These are phyloP conservation scores for Phlyctochytrium bullatum DNA, from an alignment of 192 early-diverging fungal genomes.

Conservation along the genomic window DNA sequence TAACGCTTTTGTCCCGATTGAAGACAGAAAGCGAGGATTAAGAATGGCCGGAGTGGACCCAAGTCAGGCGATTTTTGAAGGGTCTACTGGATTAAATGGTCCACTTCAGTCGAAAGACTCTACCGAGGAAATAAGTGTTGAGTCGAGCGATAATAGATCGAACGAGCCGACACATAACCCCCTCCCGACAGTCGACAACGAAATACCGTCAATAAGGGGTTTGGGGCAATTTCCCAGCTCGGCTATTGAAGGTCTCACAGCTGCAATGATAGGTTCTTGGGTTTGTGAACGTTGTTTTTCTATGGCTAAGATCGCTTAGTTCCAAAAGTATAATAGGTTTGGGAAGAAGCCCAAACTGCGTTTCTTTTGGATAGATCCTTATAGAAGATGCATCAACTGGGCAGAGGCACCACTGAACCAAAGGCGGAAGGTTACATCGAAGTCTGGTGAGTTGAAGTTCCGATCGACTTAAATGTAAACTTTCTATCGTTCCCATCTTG, in stretches of 20 bases:
- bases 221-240: neutral
- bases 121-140: too few species aligned
- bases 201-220: neutral
- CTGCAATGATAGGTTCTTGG: conserved; percentile 39
- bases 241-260: conserved; percentile 27
- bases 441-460: conserved; percentile 30
- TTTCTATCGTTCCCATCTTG: neutral
- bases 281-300: conserved; percentile 6
- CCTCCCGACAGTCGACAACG: neutral
- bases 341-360: conserved; percentile 40
- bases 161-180: too few species aligned
- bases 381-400: conserved; percentile 36
- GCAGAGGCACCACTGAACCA: conserved; percentile 35
- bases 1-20: too few species aligned
- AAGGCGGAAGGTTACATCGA: conserved; percentile 31
- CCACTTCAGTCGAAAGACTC: too few species aligned
- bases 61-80: too few species aligned
- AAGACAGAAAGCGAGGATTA: too few species aligned
- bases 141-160: too few species aligned
- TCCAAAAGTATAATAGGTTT: conserved; percentile 43
- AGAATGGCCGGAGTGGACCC: too few species aligned
- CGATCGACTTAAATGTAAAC: neutral
- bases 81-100: too few species aligned
- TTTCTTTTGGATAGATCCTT: conserved; percentile 48
- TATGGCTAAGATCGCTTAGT: conserved; percentile 20